These are phyloP conservation scores for Cyclotella choctawhatcheeana DNA, from an alignment of 108 stramenopile species.

Conservation along the genomic window DNA sequence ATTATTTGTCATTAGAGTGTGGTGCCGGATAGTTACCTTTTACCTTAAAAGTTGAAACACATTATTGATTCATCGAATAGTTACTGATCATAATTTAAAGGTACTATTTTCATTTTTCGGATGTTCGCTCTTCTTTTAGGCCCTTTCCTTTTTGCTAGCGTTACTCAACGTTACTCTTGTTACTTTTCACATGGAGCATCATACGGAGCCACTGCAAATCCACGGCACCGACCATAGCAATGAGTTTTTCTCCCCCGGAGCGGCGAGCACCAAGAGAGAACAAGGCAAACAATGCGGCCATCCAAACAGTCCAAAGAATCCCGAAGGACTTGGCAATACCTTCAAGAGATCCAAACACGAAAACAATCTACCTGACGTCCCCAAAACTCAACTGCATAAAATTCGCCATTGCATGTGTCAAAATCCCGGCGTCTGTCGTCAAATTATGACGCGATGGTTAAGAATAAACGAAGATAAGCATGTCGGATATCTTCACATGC, in stretches of 20 bases:
- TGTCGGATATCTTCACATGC: conserved; percentile 1
- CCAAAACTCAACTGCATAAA: neutral
- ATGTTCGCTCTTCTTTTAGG: no score
- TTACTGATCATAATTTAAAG: no score
- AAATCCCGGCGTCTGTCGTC: conserved; percentile 2
- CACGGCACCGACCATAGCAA: neutral
- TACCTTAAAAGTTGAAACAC: no score
- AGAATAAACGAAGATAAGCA: neutral
- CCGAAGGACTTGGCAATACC: no score
- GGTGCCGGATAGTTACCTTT: no score
- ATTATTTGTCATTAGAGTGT: no score
- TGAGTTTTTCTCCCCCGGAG: neutral
- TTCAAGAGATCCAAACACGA: neutral
- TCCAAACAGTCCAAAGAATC: neutral
- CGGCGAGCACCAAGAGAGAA: neutral
- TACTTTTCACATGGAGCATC: neutral
- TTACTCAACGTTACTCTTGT: neutral
- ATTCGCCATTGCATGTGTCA: conserved; percentile 23
- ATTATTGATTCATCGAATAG: no score
- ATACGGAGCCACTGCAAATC: neutral
- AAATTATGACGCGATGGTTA: conserved; percentile 14
- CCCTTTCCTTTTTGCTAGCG: no score
- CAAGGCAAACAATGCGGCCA: neutral
- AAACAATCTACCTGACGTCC: neutral
- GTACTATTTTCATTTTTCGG: no score